Percentiles rank a stretch among this genome's conserved stretches.
phyloP scores from a whole-genome alignment of 192 early-diverging fungal species.

The Coemansia sp. region DNA sequence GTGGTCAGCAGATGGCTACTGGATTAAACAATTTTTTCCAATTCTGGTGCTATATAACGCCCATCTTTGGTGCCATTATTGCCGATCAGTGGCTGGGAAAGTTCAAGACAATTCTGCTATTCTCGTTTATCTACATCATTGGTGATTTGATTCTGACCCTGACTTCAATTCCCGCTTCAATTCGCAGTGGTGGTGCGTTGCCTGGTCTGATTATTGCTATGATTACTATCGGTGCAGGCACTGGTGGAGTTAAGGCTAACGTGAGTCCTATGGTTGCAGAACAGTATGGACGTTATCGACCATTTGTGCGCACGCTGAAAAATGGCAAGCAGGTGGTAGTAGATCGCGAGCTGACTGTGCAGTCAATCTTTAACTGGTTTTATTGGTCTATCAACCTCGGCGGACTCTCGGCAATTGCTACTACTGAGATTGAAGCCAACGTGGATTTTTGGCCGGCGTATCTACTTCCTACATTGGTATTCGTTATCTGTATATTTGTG shows the following conservation, averaged over 20 bases:
- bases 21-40: conserved; percentile 63
- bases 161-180: conserved; percentile 62
- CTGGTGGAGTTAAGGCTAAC: conserved; percentile 78
- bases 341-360: conserved; percentile 66
- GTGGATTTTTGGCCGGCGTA: conserved; percentile 61
- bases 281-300: conserved; percentile 59
- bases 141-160: conserved; percentile 64
- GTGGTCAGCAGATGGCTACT: conserved; percentile 59
- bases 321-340: conserved; percentile 63
- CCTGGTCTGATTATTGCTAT: conserved; percentile 69
- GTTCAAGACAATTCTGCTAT: conserved; percentile 69
- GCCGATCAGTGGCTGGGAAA: conserved; percentile 75
- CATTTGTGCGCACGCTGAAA: conserved; percentile 61
- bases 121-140: conserved; percentile 63
- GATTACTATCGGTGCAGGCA: conserved; percentile 72
- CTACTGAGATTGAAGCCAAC: conserved; percentile 58
- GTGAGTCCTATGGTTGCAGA: conserved; percentile 79
- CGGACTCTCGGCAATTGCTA: conserved; percentile 59
- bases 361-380: conserved; percentile 83
- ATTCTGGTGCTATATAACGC: conserved; percentile 64
- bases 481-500: conserved; percentile 56
- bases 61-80: conserved; percentile 62
- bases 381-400: conserved; percentile 73
- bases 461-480: conserved; percentile 61
- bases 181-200: conserved; percentile 57